Conservation (phyloP, 2,329 filamentous ascomycete genomes). For the Chaetomium strumarium region DNA sequence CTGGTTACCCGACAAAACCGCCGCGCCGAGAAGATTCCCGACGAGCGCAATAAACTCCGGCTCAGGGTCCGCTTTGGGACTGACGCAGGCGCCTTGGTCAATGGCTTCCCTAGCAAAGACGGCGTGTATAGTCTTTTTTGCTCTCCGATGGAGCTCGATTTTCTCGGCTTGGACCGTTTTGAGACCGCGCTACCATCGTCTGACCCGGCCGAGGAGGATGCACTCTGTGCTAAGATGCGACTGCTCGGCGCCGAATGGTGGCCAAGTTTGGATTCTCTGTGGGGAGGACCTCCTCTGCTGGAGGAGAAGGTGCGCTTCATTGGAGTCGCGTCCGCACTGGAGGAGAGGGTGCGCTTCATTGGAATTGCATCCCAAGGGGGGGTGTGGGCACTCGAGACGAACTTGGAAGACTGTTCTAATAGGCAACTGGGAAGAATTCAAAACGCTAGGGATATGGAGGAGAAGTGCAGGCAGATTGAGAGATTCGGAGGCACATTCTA, state of each 20-base stretch:
- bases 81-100: neutral
- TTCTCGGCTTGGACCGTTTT: constrained; percentile 5
- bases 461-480: constrained; percentile 2
- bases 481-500: constrained; percentile 5
- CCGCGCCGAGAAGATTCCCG: neutral
- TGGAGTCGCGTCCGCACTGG: neutral
- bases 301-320: neutral
- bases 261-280: neutral
- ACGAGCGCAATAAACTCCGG: neutral
- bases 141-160: neutral
- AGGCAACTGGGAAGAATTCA: neutral
- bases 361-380: neutral
- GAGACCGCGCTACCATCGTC: neutral
- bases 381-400: neutral
- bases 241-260: constrained; percentile 1
- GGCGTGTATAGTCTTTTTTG: neutral
- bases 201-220: neutral
- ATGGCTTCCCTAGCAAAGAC: neutral
- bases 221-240: neutral
- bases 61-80: neutral
- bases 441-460: constrained; percentile 1
- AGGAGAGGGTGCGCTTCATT: neutral
- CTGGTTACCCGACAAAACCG: no score
- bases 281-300: neutral
- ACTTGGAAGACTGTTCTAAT: neutral